Base-by-base conservation (phyloP, 306 rosid genomes). In the Cicer arietinum region DNA sequence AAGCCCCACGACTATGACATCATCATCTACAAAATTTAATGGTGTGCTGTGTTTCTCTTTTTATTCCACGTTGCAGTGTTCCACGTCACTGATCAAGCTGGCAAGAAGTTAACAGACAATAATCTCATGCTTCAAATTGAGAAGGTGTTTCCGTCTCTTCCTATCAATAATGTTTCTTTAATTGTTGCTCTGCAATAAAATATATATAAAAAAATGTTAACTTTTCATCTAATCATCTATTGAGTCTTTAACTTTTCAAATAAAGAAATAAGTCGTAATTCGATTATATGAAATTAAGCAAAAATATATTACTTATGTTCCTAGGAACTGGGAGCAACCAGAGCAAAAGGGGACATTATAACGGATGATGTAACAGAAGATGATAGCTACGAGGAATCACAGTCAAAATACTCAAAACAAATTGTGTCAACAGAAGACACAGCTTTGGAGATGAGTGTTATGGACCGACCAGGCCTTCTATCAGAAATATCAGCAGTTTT, bases 11-110 rank as follows among this genome's bases (percentile, higher is more conserved):
- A 67, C 65, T 41, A 50, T 39, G 45, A 48, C 65, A 44, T 30
- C 2, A 22, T 72, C 41, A 48, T 56, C 62, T 10, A 42, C 76
- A 35, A 67, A 41, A n/a, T 30, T 52, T 48, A 45, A 41, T 56
- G 51, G 18, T 43, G 63, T 48, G 58, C 18, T 30, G 58, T 75
- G 76, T 71, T 46, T 80, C 74, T 78, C 50, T 67, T 77, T 74
- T 41, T 74, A 39, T 83, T 72, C 53, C 74, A 76, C 82, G 69
- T 75, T 83, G 80, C 90, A 94, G 97, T 94, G 62, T 94, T 94
- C 84, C 96, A 94, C 51, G 96, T 92, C 79, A 90, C 95, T 11
- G 96, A 94, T 78, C 89, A 88, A 73, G 84, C 83, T 8, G 97
- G 99, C 54, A 81, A 86, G 90, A 92, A 94, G 85, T 79, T 94